Base-by-base conservation (phyloP, 129 eudicot genomes). In the Artemisia argyi region DNA sequence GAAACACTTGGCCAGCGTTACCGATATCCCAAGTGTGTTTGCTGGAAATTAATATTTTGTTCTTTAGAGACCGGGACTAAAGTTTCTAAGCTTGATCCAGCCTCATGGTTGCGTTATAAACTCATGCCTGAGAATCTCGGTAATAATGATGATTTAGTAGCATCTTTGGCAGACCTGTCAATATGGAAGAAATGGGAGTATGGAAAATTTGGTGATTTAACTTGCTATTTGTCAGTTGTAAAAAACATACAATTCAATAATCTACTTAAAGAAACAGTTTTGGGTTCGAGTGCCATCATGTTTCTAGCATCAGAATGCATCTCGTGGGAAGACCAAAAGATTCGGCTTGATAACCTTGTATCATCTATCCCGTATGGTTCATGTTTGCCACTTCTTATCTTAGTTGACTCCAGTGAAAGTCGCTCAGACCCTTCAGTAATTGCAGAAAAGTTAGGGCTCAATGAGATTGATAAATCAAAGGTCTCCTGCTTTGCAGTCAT, bases 1-100 rank as follows among this genome's bases (percentile, higher is more conserved):
- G 73, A 83, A 56, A 79, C 66, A 53, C 99, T 95, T 24, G 53
- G 69, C 72, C 83, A 71, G 66, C 90, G 79, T 65, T 78, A 86
- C 75, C 78, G 81, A 32, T 64, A 76, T 78, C 79, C 97, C 51
- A 88, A 70, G 60, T 86, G 89, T 79, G 76, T 90, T 73, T 88
- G 96, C 85, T 95, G 99, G 99, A 95, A 95, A 83, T 61, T 90
- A 16, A 61, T 90, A 53, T 61, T 81, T 57, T 92, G 76, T 75
- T 82, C 89, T 71, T 60, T 30, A 17, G 76, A 65, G 66, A 61
- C 61, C n/a, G 76, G 76, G 65, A 66, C 58, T 57, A 65, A 73
- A 13, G 72, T 76, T 48, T 68, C 83, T 26, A 61, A 55, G 28
- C 73, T 73, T 14, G 70, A 76, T 64, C 80, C 78, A 60, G 79